Conservation (phyloP, 306 rosid genomes). For the Pterocarpus santalinus region DNA sequence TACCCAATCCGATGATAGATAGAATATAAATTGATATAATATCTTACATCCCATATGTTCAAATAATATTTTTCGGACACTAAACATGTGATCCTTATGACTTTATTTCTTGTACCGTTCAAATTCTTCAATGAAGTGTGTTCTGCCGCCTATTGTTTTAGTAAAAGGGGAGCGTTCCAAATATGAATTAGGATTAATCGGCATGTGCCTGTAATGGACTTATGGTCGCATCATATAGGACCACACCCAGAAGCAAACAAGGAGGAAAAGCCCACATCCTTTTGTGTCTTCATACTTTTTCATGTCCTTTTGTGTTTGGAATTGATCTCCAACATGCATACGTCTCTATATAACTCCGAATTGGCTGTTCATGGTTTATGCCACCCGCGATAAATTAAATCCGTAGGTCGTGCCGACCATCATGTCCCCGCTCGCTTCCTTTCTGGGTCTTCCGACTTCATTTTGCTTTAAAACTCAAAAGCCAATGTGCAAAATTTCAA, state of each 20-base stretch:
- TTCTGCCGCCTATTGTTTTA: neutral
- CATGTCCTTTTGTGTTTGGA: slow-evolving; percentile 44
- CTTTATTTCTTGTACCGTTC: neutral
- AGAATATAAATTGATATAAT: no score
- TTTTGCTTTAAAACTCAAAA: slow-evolving; percentile 28
- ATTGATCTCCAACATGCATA: slow-evolving; percentile 42
- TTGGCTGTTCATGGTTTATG: slow-evolving; percentile 9
- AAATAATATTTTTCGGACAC: no score
- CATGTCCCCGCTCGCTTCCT: neutral
- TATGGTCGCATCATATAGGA: neutral
- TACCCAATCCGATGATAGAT: no score
- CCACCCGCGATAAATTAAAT: slow-evolving; percentile 33
- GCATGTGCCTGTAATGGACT: slow-evolving; percentile 1
- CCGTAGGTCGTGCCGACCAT: neutral
- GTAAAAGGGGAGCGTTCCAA: neutral
- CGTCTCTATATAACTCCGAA: slow-evolving; percentile 39
- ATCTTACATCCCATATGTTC: no score
- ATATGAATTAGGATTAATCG: neutral
- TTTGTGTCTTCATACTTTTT: neutral
- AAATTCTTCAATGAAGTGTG: no score
- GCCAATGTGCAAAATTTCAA: neutral
- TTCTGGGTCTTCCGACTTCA: neutral
- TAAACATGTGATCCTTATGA: no score
- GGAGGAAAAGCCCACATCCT: neutral
- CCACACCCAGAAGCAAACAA: slow-evolving; percentile 31